phyloP scores from a whole-genome alignment of 108 stramenopile genomes.

The Cylindrotheca fusiformis region DNA sequence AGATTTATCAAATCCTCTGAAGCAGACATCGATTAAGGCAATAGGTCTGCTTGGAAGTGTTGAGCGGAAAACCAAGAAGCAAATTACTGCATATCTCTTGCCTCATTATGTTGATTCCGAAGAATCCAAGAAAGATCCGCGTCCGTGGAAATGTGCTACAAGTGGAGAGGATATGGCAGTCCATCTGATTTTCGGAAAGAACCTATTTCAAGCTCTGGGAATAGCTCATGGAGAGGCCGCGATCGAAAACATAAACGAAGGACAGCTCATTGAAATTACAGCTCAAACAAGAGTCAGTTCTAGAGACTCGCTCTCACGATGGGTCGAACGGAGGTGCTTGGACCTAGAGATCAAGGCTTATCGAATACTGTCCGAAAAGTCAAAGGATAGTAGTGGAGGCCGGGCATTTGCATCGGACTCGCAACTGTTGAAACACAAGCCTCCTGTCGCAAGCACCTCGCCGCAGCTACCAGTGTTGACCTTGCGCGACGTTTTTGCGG shows the following conservation, averaged over 20 bases:
- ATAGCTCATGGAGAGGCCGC: constrained; percentile 6
- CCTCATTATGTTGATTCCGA: constrained; percentile 7
- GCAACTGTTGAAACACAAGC: constrained; percentile 8
- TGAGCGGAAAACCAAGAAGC: constrained; percentile 17
- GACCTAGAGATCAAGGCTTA: constrained; percentile 29
- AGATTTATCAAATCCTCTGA: constrained; percentile 26
- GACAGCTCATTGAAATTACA: constrained; percentile 26
- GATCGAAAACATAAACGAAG: constrained; percentile 17
- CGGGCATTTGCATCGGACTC: too few relatives aligned
- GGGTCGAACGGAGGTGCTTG: constrained; percentile 23
- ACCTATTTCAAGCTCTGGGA: constrained; percentile 17
- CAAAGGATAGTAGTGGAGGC: too few relatives aligned
- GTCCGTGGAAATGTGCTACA: constrained; percentile 23
- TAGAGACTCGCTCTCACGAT: constrained; percentile 23
- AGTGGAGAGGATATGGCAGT: constrained; percentile 20
- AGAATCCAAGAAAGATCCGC: background rate
- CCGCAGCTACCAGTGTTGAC: constrained; percentile 4
- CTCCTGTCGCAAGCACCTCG: background rate
- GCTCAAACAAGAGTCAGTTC: constrained; percentile 27
- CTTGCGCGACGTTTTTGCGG: constrained; percentile 12
- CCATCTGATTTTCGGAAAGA: constrained; percentile 26
- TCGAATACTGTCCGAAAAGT: constrained; percentile 13
- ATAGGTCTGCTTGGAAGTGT: constrained; percentile 25
- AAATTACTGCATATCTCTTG: constrained; percentile 18
- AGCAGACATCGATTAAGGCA: constrained; percentile 2